Evolutionary conservation across 2,329 filamentous ascomycete species (phyloP), one percentile per base, ranked within the genome.

Genomic region (Lasiodiplodia sp.): DNA sequence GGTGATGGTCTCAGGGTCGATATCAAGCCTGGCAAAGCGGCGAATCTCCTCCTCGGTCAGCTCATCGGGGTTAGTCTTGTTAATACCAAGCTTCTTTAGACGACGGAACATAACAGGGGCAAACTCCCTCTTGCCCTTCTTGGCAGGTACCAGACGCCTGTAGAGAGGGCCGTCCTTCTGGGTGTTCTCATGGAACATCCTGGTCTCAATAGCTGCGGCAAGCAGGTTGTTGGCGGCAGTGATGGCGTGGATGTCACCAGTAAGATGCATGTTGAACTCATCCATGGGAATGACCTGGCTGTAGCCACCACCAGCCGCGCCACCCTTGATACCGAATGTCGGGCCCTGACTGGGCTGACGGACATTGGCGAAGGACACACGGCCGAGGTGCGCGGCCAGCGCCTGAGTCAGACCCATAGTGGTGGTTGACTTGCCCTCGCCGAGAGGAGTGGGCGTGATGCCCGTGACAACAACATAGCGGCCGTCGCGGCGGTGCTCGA

Each of bases 221-320:
- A 99, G 88, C 69, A 99, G 86, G 82, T 99, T 99, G 87, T 98
- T 99, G 47, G 96, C 96, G 34, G 95, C 95, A 66, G 94, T 94
- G 76, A 99, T 96, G 72, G 96, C 96, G 80, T 99, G 96, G 68
- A 99, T 98, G 79, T 99, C 96, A 75, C 96, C 96, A 67, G 96
- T 99, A 76, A 99, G 84, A 80, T 99, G 96, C 77, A 99, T 85
- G 83, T 99, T 99, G 86, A 99, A 99, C 81, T 99, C 96, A 75
- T 99, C 96, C 96, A 99, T 99, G 69, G 96, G 96, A 75, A 99
- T 98, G 77, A 99, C 96, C 81, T 99, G 96, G 80, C 93, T 97
- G 88, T 98, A 99, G 49, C 96, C 96, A 80, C 96, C 96, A 76
- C 96, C 96, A 68, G 96, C 96, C 69, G 96, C 96, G 76, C 96